Evolutionary conservation across 495 filamentous ascomycete genomes (phyloP).

Genomic region (Podospora appendiculata): DNA sequence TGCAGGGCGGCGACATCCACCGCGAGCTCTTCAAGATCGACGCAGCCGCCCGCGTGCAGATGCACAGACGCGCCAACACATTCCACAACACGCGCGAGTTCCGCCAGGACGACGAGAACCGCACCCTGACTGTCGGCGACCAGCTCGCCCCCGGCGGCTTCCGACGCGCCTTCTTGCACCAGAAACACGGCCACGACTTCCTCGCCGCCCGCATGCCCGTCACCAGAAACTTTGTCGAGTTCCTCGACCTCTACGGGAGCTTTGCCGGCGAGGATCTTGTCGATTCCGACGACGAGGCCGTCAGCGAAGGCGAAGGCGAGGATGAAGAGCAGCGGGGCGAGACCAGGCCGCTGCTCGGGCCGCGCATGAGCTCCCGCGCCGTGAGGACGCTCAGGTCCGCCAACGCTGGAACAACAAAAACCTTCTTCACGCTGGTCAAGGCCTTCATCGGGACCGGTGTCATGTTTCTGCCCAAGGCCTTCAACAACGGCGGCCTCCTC

Average conservation of each 20-base stretch:
- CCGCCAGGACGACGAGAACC: slow-evolving; percentile 14
- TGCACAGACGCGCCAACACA: slow-evolving; percentile 48
- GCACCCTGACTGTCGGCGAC: slow-evolving; percentile 32
- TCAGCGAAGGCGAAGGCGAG: slow-evolving; percentile 35
- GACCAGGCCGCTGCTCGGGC: slow-evolving; percentile 47
- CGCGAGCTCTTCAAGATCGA: slow-evolving; percentile 59
- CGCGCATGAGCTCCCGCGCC: slow-evolving; percentile 29
- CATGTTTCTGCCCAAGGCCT: slow-evolving; percentile 63
- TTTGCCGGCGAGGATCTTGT: slow-evolving; percentile 66
- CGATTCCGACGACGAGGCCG: slow-evolving; percentile 55
- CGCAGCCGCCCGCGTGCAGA: slow-evolving; percentile 37
- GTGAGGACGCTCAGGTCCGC: slow-evolving; percentile 25
- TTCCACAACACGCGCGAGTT: slow-evolving; percentile 42
- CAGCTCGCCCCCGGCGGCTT: slow-evolving; percentile 54
- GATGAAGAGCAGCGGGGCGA: slow-evolving; percentile 32
- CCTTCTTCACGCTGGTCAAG: slow-evolving; percentile 62
- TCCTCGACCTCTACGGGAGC: slow-evolving; percentile 60
- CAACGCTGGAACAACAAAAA: slow-evolving; percentile 51
- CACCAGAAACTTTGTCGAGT: slow-evolving; percentile 59
- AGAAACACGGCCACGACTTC: slow-evolving; percentile 34
- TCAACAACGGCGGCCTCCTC: slow-evolving; percentile 58
- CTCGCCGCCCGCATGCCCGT: slow-evolving; percentile 39
- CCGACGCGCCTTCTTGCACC: slow-evolving; percentile 49
- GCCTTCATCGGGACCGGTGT: slow-evolving; percentile 61
- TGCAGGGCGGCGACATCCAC: slow-evolving; percentile 63